phyloP scores from a whole-genome alignment of 352 stramenopile species.

The Globisporangium echinulatum region DNA sequence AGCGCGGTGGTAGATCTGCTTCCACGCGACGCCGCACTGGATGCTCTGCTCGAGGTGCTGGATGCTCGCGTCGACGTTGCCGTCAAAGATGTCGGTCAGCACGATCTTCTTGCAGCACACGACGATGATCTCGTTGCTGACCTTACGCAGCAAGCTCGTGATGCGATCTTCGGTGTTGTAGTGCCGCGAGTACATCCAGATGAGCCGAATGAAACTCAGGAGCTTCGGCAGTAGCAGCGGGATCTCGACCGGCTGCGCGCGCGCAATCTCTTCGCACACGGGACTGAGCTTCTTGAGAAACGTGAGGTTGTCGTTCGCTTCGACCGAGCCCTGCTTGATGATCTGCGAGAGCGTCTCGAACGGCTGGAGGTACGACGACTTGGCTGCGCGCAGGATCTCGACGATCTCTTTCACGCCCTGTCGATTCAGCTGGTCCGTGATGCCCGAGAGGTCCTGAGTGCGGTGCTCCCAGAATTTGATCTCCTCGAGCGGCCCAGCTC shows the following conservation, averaged over 20 bases:
- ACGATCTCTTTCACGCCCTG: conserved; percentile 89
- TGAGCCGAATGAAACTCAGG: conserved; percentile 92
- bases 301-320: conserved; percentile 93
- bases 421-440: conserved; percentile 90
- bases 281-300: conserved; percentile 91
- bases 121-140: conserved; percentile 93
- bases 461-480: conserved; percentile 95
- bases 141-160: conserved; percentile 89
- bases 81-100: conserved; percentile 89
- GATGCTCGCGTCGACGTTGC: conserved; percentile 89
- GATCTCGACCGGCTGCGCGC: conserved; percentile 85
- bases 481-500: conserved; percentile 89
- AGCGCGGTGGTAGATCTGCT: conserved; percentile 79
- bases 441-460: conserved; percentile 89
- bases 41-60: conserved; percentile 89
- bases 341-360: conserved; percentile 91
- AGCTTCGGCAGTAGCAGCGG: conserved; percentile 88
- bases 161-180: conserved; percentile 95
- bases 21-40: conserved; percentile 90
- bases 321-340: conserved; percentile 88
- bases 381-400: conserved; percentile 79
- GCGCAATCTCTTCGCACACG: conserved; percentile 86
- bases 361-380: conserved; percentile 91
- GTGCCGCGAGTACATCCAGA: conserved; percentile 90
- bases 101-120: conserved; percentile 88